Evolutionary conservation across 192 early-diverging fungal species (phyloP), one percentile per base, ranked within the genome.

Genomic region (Umbelopsis vinacea): DNA sequence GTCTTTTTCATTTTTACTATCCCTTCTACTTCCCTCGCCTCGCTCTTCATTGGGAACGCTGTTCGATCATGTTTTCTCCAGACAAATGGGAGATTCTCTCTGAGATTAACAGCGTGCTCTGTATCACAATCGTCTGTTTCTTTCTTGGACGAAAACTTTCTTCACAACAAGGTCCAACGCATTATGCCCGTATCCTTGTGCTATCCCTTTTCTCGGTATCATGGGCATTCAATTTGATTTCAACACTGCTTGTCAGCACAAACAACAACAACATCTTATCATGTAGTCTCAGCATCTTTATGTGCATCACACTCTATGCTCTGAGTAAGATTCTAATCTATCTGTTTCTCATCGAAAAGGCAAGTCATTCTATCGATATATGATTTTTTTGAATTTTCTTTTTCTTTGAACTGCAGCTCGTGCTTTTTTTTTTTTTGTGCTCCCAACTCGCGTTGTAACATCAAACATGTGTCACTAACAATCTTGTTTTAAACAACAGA

Each of bases 331-430:
- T 86, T 7, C 35, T 83, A 0, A 74, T 86, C 22, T 86, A 83
- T 70, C 55, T 86, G 2, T 86, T 82, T 72, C 74, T 86, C 53
- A 78, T 72, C 5, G 84, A 86, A 73, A 84, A 84, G 69, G 81
- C 77, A 72, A 48, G 46, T 67, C 0, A 46, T 46, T 6, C 19
- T 71, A 29, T 53, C 10, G 14, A 35, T 46, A 4, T 29, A 29
- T 29, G 29, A 29, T 3, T 66, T 47, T 66, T 35, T n/a, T n/a
- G n/a, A n/a, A n/a, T n/a, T n/a, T n/a, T n/a, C n/a, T n/a, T 50
- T 45, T 12, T 43, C 23, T 47, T 38, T 19, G n/a, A 3, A 54
- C 3, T 37, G 2, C 33, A 35, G 57, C 33, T 37, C 17, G 57
- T 21, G 48, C 48, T 15, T 46, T 17, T 50, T 50, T 17, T 50